phyloP scores from a whole-genome alignment of 2,329 filamentous ascomycete species.

The Penicillium sp. region DNA sequence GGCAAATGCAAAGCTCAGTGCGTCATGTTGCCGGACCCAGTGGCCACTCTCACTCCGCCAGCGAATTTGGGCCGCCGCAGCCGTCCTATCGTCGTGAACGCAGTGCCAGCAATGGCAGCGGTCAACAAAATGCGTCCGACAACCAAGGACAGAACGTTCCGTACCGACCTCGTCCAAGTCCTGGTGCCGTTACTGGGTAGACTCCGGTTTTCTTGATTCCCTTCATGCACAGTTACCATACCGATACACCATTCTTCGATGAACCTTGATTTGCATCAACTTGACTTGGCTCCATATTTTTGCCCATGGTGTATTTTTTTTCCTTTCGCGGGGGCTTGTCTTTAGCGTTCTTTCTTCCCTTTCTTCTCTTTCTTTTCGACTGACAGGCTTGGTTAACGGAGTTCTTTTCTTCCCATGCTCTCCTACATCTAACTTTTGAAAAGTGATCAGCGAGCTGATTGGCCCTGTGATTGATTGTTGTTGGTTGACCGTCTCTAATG shows the following conservation, averaged over 20 bases:
- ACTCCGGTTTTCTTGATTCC: slow-evolving; percentile 9
- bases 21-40: slow-evolving; percentile 63
- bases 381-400: slow-evolving; percentile 31
- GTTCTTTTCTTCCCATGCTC: slow-evolving; percentile 18
- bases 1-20: slow-evolving; percentile 80
- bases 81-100: slow-evolving; percentile 33
- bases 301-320: slow-evolving; percentile 17
- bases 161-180: slow-evolving; percentile 37
- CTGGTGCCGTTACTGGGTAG: slow-evolving; percentile 40
- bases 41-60: slow-evolving; percentile 32
- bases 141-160: slow-evolving; percentile 33
- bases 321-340: slow-evolving; percentile 23
- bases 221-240: slow-evolving; percentile 21
- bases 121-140: slow-evolving; percentile 30
- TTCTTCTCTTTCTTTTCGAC: slow-evolving; percentile 21
- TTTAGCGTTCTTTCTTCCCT: slow-evolving; percentile 29
- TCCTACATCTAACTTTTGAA: slow-evolving; percentile 23
- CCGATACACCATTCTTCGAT: slow-evolving; percentile 14
- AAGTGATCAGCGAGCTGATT: slow-evolving; percentile 25
- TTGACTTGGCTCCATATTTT: slow-evolving; percentile 15
- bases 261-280: slow-evolving; percentile 18
- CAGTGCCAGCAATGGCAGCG: slow-evolving; percentile 35
- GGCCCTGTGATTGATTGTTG: slow-evolving; percentile 15
- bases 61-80: slow-evolving; percentile 29
- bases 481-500: slow-evolving; percentile 3